phyloP scores from a whole-genome alignment of 75 land plant species.

The Isoetes taiwanensis region DNA sequence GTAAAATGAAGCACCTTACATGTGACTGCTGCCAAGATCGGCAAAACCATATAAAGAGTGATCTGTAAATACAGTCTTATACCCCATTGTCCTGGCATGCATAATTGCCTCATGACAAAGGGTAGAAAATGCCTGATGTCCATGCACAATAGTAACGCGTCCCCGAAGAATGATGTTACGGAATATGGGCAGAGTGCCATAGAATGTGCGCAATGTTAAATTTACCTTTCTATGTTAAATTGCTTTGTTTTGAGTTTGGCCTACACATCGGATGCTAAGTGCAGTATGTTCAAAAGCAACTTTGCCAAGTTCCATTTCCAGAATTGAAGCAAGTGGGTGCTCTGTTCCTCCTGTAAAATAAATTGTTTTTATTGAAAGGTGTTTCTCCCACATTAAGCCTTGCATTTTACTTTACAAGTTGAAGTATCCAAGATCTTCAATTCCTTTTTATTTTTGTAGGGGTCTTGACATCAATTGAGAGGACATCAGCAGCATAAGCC shows the following conservation, averaged over 20 bases:
- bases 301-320: too few species aligned
- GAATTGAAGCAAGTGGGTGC: too few species aligned
- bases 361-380: too few species aligned
- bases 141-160: conserved; percentile 76
- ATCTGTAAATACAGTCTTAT: conserved; percentile 85
- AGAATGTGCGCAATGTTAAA: conserved; percentile 87
- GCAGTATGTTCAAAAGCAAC: too few species aligned
- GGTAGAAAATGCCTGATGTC: conserved; percentile 97
- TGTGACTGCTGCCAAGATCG: conserved; percentile 94
- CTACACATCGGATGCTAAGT: too few species aligned
- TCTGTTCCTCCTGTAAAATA: too few species aligned
- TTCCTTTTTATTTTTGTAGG: conserved; percentile 39
- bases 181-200: conserved; percentile 67
- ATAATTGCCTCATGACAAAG: conserved; percentile 94
- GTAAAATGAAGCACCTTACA: conserved; percentile 99
- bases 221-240: too few species aligned
- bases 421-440: too few species aligned
- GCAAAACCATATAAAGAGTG: conserved; percentile 99
- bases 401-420: too few species aligned
- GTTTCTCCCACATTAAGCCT: too few species aligned
- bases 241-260: too few species aligned
- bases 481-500: conserved; percentile 91
- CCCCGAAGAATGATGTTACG: conserved; percentile 81
- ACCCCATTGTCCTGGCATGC: conserved; percentile 96
- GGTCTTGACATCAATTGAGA: conserved; percentile 97